Base-by-base conservation (phyloP, 352 stramenopile genomes). In the Aphanomyces stellatus region DNA sequence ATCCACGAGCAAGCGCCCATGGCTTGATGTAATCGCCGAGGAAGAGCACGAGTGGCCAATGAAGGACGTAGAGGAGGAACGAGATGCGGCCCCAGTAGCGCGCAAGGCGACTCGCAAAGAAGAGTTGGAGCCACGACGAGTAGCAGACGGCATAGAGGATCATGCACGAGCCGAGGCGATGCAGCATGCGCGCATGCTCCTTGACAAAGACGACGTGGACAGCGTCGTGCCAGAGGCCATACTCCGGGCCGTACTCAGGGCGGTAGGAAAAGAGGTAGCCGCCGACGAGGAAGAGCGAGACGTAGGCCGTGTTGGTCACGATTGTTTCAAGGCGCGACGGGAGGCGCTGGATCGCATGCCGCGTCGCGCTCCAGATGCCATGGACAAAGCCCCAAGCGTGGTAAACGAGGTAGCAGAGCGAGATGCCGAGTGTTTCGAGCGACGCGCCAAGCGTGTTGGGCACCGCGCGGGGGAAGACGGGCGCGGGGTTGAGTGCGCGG, bases 61-160 rank as follows among this genome's bases (percentile, higher is more conserved):
- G 49, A 22, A 57, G 19, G 2, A 57, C 49, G 49, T 57, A 57
- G 0, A 57, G 1, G 6, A 33, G 7, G n/a, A 57, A 57, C 25
- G 49, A 57, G 30, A 57, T 57, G 49, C 49, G 49, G 25, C 49
- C 49, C 49, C 7, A 57, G 30, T 57, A 57, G 13, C 49, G 49
- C 13, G 19, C 22, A 15, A 57, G 8, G 22, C 49, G 49, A 24
- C 49, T 35, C 25, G 22, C 19, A 35, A 57, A 57, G 6, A 57
- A 7, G 11, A 22, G 49, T 2, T 57, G 49, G 30, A 57, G 49
- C 49, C 49, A 57, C 22, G 49, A 7, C 49, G 49, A 57, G 17
- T 24, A 57, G 30, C 49, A 57, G 19, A 57, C 49, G n/a, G 49
- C 3, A 30, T 57, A 57, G 19, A 57, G 25, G 30, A 57, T 57